phyloP scores from a whole-genome alignment of 306 rosid genomes.

The Acacia acuminata region DNA sequence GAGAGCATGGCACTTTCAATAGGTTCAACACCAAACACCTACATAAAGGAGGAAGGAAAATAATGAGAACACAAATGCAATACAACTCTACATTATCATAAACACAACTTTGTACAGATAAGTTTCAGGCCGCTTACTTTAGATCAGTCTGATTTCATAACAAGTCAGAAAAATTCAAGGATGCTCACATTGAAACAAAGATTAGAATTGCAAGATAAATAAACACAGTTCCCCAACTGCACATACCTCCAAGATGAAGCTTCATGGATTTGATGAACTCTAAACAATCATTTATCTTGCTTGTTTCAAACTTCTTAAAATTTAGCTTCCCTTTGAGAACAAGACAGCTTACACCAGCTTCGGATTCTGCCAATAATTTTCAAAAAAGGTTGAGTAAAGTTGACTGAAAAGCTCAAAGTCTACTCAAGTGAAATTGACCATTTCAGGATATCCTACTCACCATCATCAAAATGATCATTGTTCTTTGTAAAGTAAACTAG shows the following conservation, averaged over 20 bases:
- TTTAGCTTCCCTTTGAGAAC: conserved; percentile 78
- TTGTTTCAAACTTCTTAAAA: conserved; percentile 79
- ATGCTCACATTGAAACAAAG: conserved; percentile 6
- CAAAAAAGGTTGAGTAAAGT: background rate
- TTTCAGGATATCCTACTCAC: conserved; percentile 40
- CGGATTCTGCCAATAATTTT: conserved; percentile 35
- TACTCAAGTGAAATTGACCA: background rate
- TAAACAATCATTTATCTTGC: conserved; percentile 76
- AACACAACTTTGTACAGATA: too few relatives aligned
- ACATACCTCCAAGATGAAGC: conserved; percentile 65
- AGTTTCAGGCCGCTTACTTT: background rate
- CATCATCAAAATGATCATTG: conserved; percentile 37
- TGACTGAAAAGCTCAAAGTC: background rate
- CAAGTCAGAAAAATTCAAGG: background rate
- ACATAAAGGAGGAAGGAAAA: too few relatives aligned
- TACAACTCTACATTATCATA: too few relatives aligned
- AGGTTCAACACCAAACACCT: too few relatives aligned
- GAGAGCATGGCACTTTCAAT: too few relatives aligned
- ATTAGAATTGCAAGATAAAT: conserved; percentile 10
- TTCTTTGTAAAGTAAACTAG: conserved; percentile 79
- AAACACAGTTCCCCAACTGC: conserved; percentile 11
- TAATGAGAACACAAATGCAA: too few relatives aligned
- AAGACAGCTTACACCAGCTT: conserved; percentile 27
- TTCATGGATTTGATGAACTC: conserved; percentile 71
- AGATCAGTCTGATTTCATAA: background rate